A percentile compares a stretch with the other conserved stretches of the same genome.
Evolutionary conservation across 768 basidiomycete genomes (phyloP).

Genomic region (Psilocybe subaeruginosa): DNA sequence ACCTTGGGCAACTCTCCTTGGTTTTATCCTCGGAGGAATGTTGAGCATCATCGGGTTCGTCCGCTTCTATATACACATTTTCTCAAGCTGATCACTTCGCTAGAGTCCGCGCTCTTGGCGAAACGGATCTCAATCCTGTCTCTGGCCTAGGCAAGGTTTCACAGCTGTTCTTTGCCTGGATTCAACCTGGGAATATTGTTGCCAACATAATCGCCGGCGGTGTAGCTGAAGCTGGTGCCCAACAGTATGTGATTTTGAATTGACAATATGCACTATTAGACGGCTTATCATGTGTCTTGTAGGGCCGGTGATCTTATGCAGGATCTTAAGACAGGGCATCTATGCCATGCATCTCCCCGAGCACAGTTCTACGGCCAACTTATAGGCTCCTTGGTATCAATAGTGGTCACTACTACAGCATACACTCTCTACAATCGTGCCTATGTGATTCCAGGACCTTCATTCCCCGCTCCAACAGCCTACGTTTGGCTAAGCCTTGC

Average conservation of each 20-base stretch:
- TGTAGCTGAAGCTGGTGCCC: conserved; percentile 95
- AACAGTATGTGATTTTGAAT: conserved; percentile 58
- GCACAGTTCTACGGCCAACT: conserved; percentile 95
- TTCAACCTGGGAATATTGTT: conserved; percentile 94
- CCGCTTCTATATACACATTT: background rate
- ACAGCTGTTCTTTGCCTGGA: conserved; percentile 91
- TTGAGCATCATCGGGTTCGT: conserved; percentile 81
- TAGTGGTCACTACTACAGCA: conserved; percentile 86
- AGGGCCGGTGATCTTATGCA: conserved; percentile 99
- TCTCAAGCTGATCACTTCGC: background rate
- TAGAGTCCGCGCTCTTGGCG: conserved; percentile 92
- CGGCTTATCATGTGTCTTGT: conserved; percentile 1
- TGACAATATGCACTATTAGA: background rate
- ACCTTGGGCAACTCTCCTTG: conserved; percentile 92
- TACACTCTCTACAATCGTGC: conserved; percentile 86
- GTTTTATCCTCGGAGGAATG: conserved; percentile 80
- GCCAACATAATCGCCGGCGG: conserved; percentile 98
- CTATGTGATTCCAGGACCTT: conserved; percentile 89
- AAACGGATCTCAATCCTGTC: conserved; percentile 93
- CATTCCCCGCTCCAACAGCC: conserved; percentile 95
- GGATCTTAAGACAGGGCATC: conserved; percentile 95
- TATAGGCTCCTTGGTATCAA: conserved; percentile 86
- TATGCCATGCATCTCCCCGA: conserved; percentile 89
- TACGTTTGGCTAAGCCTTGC: conserved; percentile 90
- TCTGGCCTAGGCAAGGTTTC: conserved; percentile 94